A percentile compares a stretch with the other conserved stretches of the same genome.
phyloP scores from a whole-genome alignment of 208 protist species.

The Acanthamoeba divionensis region DNA sequence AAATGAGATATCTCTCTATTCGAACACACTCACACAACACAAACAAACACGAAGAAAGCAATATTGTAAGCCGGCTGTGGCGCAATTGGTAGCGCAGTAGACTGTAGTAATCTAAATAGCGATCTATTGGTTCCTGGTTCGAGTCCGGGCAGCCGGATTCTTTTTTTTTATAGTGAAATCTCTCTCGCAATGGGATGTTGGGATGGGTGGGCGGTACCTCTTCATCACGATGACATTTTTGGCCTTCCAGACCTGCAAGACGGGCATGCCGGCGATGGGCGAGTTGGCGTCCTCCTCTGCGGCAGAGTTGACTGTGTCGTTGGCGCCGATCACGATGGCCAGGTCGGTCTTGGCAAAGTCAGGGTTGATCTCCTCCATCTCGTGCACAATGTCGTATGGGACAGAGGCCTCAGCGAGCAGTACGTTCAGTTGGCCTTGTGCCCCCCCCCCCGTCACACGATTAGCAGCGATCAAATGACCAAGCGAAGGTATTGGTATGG shows the following conservation, averaged over 20 bases:
- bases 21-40: background rate
- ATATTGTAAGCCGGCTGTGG: background rate
- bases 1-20: background rate
- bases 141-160: no score
- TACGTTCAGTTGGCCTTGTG: slow-evolving; percentile 89
- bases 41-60: background rate
- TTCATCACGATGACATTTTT: slow-evolving; percentile 87
- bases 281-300: slow-evolving; percentile 85
- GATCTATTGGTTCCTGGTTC: background rate
- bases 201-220: slow-evolving; percentile 80
- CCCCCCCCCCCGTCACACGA: background rate
- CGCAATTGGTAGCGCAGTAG: background rate
- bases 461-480: background rate
- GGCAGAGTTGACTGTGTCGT: slow-evolving; percentile 89
- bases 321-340: slow-evolving; percentile 79
- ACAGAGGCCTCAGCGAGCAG: slow-evolving; percentile 87
- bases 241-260: slow-evolving; percentile 85
- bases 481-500: background rate
- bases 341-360: slow-evolving; percentile 82
- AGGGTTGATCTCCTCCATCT: slow-evolving; percentile 90
- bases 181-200: background rate
- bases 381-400: slow-evolving; percentile 90
- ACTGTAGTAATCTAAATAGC: background rate
- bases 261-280: slow-evolving; percentile 88
- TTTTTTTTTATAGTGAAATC: slow-evolving; percentile 46